Base-by-base conservation (phyloP, 352 stramenopile genomes). In the Thalassiosira livingstoniorum region DNA sequence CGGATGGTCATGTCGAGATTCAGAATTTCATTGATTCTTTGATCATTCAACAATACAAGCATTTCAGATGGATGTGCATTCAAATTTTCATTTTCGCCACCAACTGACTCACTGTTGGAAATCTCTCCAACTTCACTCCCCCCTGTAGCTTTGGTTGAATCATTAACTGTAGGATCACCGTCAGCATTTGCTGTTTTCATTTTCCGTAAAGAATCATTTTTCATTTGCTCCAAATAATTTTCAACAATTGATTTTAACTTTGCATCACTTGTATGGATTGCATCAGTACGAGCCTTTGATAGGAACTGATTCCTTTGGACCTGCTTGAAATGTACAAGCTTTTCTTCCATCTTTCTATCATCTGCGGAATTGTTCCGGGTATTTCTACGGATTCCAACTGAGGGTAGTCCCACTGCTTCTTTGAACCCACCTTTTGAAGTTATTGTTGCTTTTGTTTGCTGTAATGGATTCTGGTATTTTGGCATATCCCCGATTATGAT, bases 161-260 rank as follows among this genome's bases (percentile, higher is more conserved):
- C 42, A 51, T 18, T 51, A 10, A 18, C 42, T 18, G 18, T 51
- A 51, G 42, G 10, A 10, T 51, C 18, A 51, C 10, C 42, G 10
- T 18, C 18, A 18, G 42, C 42, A 51, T 10, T 51, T 51, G 42
- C 18, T 51, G 42, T 18, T 51, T 51, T 51, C 18, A 51, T 51
- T 51, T 51, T 51, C 42, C 42, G n/a, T n/a, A n/a, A 10, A 51
- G 42, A 10, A 51, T 51, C 10, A 51, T 51, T 51, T 51, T 10
- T 51, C 42, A 51, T 18, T n/a, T n/a, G n/a, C n/a, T n/a, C n/a
- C n/a, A n/a, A n/a, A 51, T 51, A 51, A 51, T 51, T 51, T 51
- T 51, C 10, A 51, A 51, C 18, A 51, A 51, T 51, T 10, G 10
- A 18, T 10, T 18, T 51, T 10, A 51, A 10, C 18, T 51, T 51